Evolutionary conservation across 176 grass and related monocot genomes (phyloP), one percentile per base, ranked within the genome.

Genomic region (Oryza punctata): DNA sequence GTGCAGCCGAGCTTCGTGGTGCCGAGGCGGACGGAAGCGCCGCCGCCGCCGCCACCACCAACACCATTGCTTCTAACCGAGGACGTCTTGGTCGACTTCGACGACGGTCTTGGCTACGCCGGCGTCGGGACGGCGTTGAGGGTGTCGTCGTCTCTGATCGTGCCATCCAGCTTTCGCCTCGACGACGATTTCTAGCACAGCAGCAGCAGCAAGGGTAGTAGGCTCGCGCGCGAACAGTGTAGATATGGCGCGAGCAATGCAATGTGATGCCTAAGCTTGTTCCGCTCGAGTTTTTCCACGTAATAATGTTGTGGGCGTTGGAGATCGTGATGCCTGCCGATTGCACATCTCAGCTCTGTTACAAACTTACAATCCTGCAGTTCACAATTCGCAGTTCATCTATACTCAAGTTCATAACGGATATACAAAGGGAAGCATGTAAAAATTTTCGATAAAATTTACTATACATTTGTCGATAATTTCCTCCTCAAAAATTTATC

Each of bases 1-100:
- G 92, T 91, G 73, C 87, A 81, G 77, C 92, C 92, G 52, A 94
- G 92, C 84, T 82, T 94, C 65, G 75, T 94, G 21, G 92, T 94
- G 69, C 92, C 89, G 25, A 75, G 86, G 60, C 63, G 54, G 18
- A 70, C 81, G 30, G 84, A 91, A 69, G 92, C 78, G 67, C 19
- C 68, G 12, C 28, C 19, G 12, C 32, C 32, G 3, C 32, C 32
- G 32, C 32, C 27, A 21, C 38, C 65, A n/a, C 11, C 75, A 0
- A 0, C 44, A 0, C 32, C 2, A 30, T 28, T 33, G 14, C 7
- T n/a, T 0, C 73, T 12, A 50, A 40, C 1, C 0, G 78, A 21
- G 21, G 82, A 6, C 52, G 15, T 27, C 6, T 59, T 79, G 88
- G 28, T 8, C 41, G 75, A 49, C 50, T 14, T 21, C 11, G 69